phyloP scores from a whole-genome alignment of 163 green algal species.

The Scenedesmus sp. region DNA sequence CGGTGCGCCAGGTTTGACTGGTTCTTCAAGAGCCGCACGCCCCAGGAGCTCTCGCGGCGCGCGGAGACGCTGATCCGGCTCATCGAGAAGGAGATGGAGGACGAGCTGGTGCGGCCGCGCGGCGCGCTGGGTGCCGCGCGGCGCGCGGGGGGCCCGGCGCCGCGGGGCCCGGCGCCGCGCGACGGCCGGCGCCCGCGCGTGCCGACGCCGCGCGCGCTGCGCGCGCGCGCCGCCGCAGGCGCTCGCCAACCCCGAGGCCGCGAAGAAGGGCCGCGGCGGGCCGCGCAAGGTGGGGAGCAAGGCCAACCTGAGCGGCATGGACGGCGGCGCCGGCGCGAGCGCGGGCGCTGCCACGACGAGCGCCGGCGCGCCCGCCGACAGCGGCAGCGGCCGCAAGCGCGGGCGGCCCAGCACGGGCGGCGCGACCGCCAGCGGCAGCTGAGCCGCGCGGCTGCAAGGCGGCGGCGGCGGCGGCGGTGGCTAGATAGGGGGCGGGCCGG shows the following conservation, averaged over 20 bases:
- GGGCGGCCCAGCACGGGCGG: conserved; percentile 5
- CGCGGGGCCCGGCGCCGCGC: too few relatives aligned
- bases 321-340: conserved; percentile 15
- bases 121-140: too few relatives aligned
- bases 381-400: conserved; percentile 15
- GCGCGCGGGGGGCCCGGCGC: too few relatives aligned
- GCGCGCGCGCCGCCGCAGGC: not conserved
- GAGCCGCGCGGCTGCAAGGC: too few relatives aligned
- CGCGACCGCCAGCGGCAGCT: conserved; percentile 28
- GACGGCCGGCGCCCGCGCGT: too few relatives aligned
- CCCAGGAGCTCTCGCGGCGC: conserved; percentile 77
- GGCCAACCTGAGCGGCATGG: conserved; percentile 35
- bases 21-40: conserved; percentile 98
- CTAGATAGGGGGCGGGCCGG: too few relatives aligned
- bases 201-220: too few relatives aligned
- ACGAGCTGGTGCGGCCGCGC: conserved; percentile 50
- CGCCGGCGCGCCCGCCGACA: conserved; percentile 26
- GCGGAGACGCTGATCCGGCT: conserved; percentile 97
- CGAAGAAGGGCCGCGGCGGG: conserved; percentile 1
- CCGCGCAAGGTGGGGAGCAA: conserved; percentile 37
- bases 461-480: not conserved
- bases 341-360: not conserved
- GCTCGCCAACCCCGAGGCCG: conserved; percentile 3
- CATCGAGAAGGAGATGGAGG: conserved; percentile 96
- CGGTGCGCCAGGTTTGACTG: conserved; percentile 96